Percentiles rank a stretch among this genome's conserved stretches.
phyloP scores from a whole-genome alignment of 805 yeast genomes.

The Zygotorulaspora danielsina region DNA sequence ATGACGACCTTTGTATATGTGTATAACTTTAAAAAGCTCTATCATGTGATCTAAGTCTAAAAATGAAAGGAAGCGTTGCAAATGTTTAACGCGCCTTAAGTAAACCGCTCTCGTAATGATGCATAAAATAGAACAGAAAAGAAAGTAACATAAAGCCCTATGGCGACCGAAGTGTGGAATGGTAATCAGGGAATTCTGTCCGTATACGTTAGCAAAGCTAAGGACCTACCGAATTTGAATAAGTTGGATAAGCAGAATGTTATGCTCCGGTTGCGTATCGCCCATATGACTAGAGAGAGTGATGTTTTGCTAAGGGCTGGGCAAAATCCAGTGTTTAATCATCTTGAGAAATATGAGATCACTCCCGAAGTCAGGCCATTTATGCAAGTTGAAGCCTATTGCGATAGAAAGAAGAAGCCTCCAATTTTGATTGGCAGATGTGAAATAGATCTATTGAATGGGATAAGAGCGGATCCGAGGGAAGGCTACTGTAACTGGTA shows the following conservation, averaged over 20 bases:
- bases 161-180: conserved; percentile 31
- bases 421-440: conserved; percentile 83
- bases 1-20: background rate
- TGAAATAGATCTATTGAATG: conserved; percentile 71
- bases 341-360: conserved; percentile 63
- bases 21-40: background rate
- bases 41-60: background rate
- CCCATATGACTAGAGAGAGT: conserved; percentile 76
- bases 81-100: too few species aligned
- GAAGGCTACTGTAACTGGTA: conserved; percentile 89
- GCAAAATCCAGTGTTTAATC: conserved; percentile 87
- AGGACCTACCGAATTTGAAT: conserved; percentile 79
- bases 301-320: conserved; percentile 82
- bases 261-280: conserved; percentile 75
- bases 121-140: too few species aligned
- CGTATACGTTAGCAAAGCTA: conserved; percentile 73
- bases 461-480: conserved; percentile 57
- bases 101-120: too few species aligned
- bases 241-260: conserved; percentile 93
- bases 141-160: too few species aligned
- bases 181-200: conserved; percentile 53
- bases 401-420: conserved; percentile 78
- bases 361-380: conserved; percentile 59
- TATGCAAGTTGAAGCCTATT: conserved; percentile 59
- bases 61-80: too few species aligned